Evolutionary conservation across 2,329 filamentous ascomycete species (phyloP), one percentile per base, ranked within the genome.

Genomic region (Epichloe amarillans): DNA sequence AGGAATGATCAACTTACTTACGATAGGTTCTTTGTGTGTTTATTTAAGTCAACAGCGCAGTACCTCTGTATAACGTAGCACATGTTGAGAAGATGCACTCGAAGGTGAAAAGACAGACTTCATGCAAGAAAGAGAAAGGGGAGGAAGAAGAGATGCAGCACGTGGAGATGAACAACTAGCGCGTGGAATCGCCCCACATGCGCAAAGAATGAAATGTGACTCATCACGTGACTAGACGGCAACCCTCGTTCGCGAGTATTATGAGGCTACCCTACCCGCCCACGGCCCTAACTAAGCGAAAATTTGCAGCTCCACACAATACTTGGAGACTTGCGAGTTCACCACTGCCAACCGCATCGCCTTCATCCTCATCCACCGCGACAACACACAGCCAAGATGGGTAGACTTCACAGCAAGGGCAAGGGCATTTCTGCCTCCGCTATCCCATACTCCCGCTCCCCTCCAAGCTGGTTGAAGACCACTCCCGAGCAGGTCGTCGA

Each of bases 341-440:
- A 56, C 56, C 56, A 60, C 56, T 53, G 56, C 52, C 49, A 55
- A 52, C 58, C 57, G 57, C 62, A 60, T 53, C 56, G 55, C 58
- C 61, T 60, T 53, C 59, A 64, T 59, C 60, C 53, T 56, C 64
- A 64, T 63, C 50, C 67, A 60, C 58, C 64, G 64, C 63, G 60
- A 66, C 64, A 65, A 66, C 53, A 66, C 19, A 19, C 69, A 69
- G 71, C 66, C 73, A 86, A 74, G 62, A 95, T 95, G 88, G 88
- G 90, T 84, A 84, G 91, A 81, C 84, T 97, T 85, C 94, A 98
- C 85, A 87, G 81, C 82, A 95, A 96, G 69, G 91, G 93, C 79
- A 97, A 97, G 88, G 94, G 93, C 75, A 98, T 98, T 77, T 89
- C 88, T 62, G 76, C 88, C 76, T 95, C 88, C 58, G 88, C 93